Percentiles rank a stretch among this genome's conserved stretches.
phyloP scores from a whole-genome alignment of 2,329 filamentous ascomycete species.

The Fusarium secorum region DNA sequence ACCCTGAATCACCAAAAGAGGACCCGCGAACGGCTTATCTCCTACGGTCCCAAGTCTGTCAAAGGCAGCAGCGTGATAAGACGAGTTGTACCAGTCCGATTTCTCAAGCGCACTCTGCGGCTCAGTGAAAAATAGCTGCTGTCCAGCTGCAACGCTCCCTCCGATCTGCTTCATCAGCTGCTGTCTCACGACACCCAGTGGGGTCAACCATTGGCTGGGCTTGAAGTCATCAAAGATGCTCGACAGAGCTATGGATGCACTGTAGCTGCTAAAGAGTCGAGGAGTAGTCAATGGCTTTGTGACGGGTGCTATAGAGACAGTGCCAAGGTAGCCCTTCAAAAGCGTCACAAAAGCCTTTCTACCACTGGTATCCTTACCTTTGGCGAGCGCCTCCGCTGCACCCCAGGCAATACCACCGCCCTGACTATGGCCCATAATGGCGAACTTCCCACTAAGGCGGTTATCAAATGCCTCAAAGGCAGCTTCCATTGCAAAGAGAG shows the following conservation, averaged over 20 bases:
- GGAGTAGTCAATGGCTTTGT: not conserved
- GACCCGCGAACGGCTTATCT: not conserved
- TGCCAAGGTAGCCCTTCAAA: slow-evolving; percentile 10
- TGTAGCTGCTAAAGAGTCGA: not conserved
- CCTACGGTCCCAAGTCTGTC: not conserved
- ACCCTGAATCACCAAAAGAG: not conserved
- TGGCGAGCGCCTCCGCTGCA: slow-evolving; percentile 36
- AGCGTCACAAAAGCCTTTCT: not conserved
- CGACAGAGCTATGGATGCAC: not conserved
- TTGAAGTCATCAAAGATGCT: slow-evolving; percentile 22
- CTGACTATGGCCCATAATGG: slow-evolving; percentile 57
- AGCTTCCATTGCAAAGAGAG: slow-evolving; percentile 53
- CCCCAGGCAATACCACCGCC: slow-evolving; percentile 55
- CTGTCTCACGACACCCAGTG: slow-evolving; percentile 7
- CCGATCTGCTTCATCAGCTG: slow-evolving; percentile 8
- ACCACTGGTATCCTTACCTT: slow-evolving; percentile 9
- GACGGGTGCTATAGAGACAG: slow-evolving; percentile 17
- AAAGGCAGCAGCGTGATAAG: slow-evolving; percentile 10
- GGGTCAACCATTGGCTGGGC: slow-evolving; percentile 21
- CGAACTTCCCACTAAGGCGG: slow-evolving; percentile 48
- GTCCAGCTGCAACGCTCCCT: not conserved
- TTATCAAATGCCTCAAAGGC: slow-evolving; percentile 50
- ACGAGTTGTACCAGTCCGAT: not conserved
- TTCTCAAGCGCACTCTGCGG: not conserved
- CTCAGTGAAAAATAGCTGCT: not conserved